Evolutionary conservation across 495 filamentous ascomycete genomes (phyloP).

Genomic region (Penicillium fimorum): DNA sequence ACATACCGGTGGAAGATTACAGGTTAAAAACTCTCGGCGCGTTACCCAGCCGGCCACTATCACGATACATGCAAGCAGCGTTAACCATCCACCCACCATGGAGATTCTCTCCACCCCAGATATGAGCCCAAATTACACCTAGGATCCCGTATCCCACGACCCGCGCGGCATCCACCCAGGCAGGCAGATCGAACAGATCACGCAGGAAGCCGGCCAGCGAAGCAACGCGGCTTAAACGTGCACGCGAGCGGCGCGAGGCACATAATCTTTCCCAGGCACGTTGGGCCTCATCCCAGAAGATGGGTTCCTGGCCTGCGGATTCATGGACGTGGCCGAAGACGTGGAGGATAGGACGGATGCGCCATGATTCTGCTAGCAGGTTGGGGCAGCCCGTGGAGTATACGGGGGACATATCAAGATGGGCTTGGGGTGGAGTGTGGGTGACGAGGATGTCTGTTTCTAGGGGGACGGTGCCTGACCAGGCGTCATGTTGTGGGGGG

Average conservation of each 20-base stretch:
- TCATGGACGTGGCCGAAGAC: constrained; percentile 89
- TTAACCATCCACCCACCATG: constrained; percentile 68
- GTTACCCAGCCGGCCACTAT: constrained; percentile 64
- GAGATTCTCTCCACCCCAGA: constrained; percentile 63
- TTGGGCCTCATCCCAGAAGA: constrained; percentile 80
- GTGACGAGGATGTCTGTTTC: constrained; percentile 84
- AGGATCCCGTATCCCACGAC: constrained; percentile 61
- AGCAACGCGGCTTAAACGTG: constrained; percentile 22
- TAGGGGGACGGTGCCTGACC: constrained; percentile 65
- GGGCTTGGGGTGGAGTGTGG: constrained; percentile 68
- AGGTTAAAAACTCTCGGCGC: constrained; percentile 58
- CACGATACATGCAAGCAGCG: constrained; percentile 69
- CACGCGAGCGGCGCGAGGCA: constrained; percentile 32
- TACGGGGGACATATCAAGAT: constrained; percentile 64
- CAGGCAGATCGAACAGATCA: constrained; percentile 51
- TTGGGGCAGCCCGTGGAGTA: constrained; percentile 69
- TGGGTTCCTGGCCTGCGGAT: constrained; percentile 57
- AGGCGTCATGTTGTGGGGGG: constrained; percentile 56
- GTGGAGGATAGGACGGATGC: constrained; percentile 74
- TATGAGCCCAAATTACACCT: constrained; percentile 66
- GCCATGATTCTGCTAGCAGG: constrained; percentile 74
- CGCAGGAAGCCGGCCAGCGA: constrained; percentile 44
- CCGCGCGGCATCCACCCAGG: constrained; percentile 61
- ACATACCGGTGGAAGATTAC: constrained; percentile 12
- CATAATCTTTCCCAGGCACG: constrained; percentile 64